Evolutionary conservation across 371 early-diverging fungal genomes (phyloP).

Genomic region (Nosema muscidifuracis): DNA sequence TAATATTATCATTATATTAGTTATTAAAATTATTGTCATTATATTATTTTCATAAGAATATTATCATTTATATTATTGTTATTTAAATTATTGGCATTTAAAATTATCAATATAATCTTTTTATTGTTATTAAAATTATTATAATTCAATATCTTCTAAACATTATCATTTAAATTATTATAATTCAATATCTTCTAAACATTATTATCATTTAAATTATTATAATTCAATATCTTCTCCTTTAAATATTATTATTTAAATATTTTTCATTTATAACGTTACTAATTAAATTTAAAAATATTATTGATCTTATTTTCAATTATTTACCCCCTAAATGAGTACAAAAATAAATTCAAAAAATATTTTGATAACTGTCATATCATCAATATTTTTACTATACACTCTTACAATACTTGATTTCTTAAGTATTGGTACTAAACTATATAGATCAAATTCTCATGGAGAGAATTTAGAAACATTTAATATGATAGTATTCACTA

Average conservation of each 20-base stretch:
- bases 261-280: not conserved
- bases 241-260: not conserved
- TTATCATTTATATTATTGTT: no score
- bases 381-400: conserved; percentile 12
- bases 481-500: conserved; percentile 4
- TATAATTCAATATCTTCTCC: not conserved
- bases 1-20: no score
- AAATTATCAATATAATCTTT: no score
- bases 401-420: conserved; percentile 15
- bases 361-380: not conserved
- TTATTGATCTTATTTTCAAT: no score
- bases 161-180: not conserved
- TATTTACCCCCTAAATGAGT: no score
- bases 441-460: not conserved
- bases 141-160: no score
- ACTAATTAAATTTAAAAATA: no score
- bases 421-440: conserved; percentile 13
- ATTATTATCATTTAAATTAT: not conserved
- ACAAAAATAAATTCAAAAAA: not conserved
- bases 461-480: not conserved
- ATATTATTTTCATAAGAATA: no score
- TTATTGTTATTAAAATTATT: no score
- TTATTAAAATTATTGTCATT: no score
- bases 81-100: no score
- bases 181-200: not conserved